Percentiles rank a stretch among this genome's conserved stretches.
Evolutionary conservation across 306 rosid genomes (phyloP).

Genomic region (Abrus pulchellus): DNA sequence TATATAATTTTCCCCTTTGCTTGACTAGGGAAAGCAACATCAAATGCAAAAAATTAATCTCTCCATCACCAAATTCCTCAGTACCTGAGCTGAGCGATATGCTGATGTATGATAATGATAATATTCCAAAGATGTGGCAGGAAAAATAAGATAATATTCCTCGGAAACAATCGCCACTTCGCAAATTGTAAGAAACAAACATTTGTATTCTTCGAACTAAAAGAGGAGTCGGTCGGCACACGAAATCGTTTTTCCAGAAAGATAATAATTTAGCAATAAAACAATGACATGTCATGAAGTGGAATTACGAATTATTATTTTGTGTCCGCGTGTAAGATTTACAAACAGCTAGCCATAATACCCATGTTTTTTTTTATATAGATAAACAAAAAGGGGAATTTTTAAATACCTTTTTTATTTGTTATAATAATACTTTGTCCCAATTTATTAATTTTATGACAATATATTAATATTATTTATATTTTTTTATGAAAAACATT

Average conservation of each 20-base stretch:
- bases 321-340: too few species aligned
- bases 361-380: too few species aligned
- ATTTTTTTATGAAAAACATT: too few species aligned
- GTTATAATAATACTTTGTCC: too few species aligned
- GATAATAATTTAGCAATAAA: background rate
- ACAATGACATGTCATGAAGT: background rate
- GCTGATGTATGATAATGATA: slow-evolving; percentile 12
- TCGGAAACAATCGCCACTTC: slow-evolving; percentile 28
- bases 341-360: too few species aligned
- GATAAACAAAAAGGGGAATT: too few species aligned
- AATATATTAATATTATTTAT: too few species aligned
- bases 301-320: background rate
- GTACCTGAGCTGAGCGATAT: slow-evolving; percentile 2
- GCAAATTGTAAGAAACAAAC: background rate
- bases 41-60: slow-evolving; percentile 5
- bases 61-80: slow-evolving; percentile 4
- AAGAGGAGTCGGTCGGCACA: background rate
- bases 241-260: slow-evolving; percentile 2
- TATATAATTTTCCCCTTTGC: background rate
- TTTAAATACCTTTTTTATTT: too few species aligned
- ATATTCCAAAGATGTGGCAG: slow-evolving; percentile 18
- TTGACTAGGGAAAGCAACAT: background rate
- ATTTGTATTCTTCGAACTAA: background rate
- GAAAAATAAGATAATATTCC: slow-evolving; percentile 16
- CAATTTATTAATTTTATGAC: too few species aligned